Evolutionary conservation across 2,329 filamentous ascomycete genomes (phyloP), one percentile per base, ranked within the genome.

Genomic region (Pseudocercospora crystallina): DNA sequence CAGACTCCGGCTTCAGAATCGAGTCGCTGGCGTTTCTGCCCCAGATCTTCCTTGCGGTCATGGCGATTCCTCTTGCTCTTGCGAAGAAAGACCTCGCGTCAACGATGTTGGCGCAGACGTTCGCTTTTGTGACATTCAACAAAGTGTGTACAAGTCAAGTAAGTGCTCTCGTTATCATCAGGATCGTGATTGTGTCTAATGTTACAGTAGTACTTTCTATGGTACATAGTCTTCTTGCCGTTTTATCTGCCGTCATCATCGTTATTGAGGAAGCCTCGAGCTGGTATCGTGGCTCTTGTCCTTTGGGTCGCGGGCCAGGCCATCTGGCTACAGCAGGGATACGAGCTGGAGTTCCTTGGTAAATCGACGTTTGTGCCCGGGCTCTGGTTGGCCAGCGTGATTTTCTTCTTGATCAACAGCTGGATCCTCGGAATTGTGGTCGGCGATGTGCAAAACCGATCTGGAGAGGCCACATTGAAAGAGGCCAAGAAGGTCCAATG

Each of bases 111-210:
- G 90, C 89, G 3, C 94, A 99, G 72, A 97, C 94, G 0, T 96
- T 96, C 72, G 89, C 92, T 0, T 99, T 99, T 71, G 94, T 97
- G 3, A 86, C 90, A 0, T 97, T 97, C 63, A 99, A 99, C 75
- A 99, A 99, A 75, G 94, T 99, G 56, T 97, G 92, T 79, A 99
- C 94, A 2, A 96, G 90, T 65, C 92, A 97, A 80, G 90, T 94
- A 80, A 57, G 79, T 66, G 11, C 8, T 17, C 26, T 13, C 12
- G 11, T 17, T 8, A 13, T 15, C n/a, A 31, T 11, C 29, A 12
- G 20, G 38, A 33, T 39, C 40, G n/a, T 14, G 31, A 11, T n/a
- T 29, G 11, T 3, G 34, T 45, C 53, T 60, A 42, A 60, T 42
- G n/a, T 15, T 49, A 35, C 17, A 31, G 31, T 4, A 96, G 90